Base-by-base conservation (phyloP, 768 basidiomycete species). In the Coprinopsis cinerea region DNA sequence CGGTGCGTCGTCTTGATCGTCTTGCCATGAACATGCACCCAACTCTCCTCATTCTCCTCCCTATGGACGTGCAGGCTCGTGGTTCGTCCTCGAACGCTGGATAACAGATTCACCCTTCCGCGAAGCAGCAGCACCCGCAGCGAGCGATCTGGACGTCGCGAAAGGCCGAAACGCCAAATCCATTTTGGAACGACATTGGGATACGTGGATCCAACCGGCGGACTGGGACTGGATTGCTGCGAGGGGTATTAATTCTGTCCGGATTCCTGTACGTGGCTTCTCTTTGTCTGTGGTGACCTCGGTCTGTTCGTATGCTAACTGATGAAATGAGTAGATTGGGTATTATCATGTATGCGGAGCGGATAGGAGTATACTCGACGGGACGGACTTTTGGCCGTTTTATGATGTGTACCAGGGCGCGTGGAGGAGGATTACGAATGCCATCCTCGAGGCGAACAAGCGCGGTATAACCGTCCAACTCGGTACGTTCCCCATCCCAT, bases 31-130 rank as follows among this genome's bases (percentile, higher is more conserved):
- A n/a, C n/a, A n/a, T n/a, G n/a, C n/a, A n/a, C n/a, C n/a, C n/a
- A 54, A 25, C 26, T 25, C 28, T 35, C 28, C 20, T 20, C 27
- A 4, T 44, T 14, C 13, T 26, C 13, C 35, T 43, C n/a, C n/a
- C n/a, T n/a, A n/a, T n/a, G n/a, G n/a, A 13, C 23, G 11, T 42
- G 9, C 52, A 88, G 85, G 85, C 0, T 82, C 78, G 5, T 88
- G 85, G 86, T 90, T 91, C 54, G 81, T 85, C 2, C 74, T 88
- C 15, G 88, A 91, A 63, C 68, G 77, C 27, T 91, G 88, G 88
- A 87, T 91, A 32, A 61, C 78, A 13, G 76, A 79, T 1, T 42
- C 62, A 0, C 84, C 84, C 0, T 91, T 82, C 57, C 67, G 63
- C 1, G 60, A 64, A 14, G 85, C 88, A 7, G 61, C 53, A 11